Percentiles rank a stretch among this genome's conserved stretches.
Evolutionary conservation across 345 rosid genomes (phyloP).

Genomic region (Hirschfeldia incana): DNA sequence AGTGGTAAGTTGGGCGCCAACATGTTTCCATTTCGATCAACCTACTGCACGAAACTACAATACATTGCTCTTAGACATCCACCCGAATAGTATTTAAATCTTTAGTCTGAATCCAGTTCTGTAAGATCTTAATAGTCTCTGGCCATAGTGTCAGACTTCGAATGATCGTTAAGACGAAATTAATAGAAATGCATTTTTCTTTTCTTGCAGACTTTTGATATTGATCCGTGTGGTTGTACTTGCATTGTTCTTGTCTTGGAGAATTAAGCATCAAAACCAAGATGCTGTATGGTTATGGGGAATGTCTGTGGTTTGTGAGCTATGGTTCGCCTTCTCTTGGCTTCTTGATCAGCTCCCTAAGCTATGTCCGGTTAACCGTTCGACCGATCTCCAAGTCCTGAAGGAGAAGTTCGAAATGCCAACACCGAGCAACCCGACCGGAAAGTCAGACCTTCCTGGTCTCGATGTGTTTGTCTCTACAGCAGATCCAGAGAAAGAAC

Average conservation of each 20-base stretch:
- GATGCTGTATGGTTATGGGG: conserved; percentile 98
- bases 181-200: background rate
- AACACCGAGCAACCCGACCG: conserved; percentile 65
- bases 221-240: conserved; percentile 69
- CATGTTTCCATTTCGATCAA: no score
- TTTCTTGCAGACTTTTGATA: conserved; percentile 72
- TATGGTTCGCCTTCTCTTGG: conserved; percentile 98
- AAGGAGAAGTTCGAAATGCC: conserved; percentile 96
- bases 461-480: conserved; percentile 91
- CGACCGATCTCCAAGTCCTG: conserved; percentile 87
- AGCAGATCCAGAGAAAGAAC: conserved; percentile 99
- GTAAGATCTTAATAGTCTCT: background rate
- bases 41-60: no score
- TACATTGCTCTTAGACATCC: no score
- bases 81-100: background rate
- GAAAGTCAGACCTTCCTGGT: conserved; percentile 97
- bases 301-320: conserved; percentile 95
- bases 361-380: conserved; percentile 83
- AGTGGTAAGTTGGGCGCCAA: no score
- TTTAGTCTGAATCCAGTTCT: background rate
- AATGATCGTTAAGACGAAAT: no score
- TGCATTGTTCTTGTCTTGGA: conserved; percentile 80
- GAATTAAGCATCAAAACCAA: conserved; percentile 56
- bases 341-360: conserved; percentile 97
- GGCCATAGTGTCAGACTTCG: no score